Evolutionary conservation across 441 rosid species (phyloP).

Genomic region (Populus hybrid): DNA sequence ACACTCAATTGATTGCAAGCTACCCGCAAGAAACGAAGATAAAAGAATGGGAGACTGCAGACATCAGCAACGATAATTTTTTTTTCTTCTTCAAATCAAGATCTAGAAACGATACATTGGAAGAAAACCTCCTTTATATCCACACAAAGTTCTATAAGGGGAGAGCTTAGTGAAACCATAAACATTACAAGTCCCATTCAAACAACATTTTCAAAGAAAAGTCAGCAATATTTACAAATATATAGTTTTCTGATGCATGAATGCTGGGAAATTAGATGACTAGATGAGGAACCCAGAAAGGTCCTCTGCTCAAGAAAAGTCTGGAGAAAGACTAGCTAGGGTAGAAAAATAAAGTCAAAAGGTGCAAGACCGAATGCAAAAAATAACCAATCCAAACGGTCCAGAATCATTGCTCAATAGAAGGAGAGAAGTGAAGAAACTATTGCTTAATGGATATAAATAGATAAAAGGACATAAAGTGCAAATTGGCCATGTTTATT

Average conservation of each 20-base stretch:
- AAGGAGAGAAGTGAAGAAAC: neutral
- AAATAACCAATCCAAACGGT: constrained; percentile 14
- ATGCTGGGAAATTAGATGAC: neutral
- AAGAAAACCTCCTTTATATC: neutral
- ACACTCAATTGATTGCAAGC: constrained; percentile 3
- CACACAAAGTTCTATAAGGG: neutral
- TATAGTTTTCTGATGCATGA: neutral
- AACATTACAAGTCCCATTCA: constrained; percentile 1
- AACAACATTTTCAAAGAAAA: neutral
- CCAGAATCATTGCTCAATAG: constrained; percentile 12
- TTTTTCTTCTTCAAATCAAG: neutral
- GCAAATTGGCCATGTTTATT: neutral
- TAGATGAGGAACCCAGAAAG: neutral
- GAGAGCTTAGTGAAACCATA: neutral
- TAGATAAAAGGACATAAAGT: neutral
- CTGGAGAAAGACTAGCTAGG: neutral
- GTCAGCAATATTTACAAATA: neutral
- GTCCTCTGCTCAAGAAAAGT: constrained; percentile 2
- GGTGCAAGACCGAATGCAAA: constrained; percentile 3
- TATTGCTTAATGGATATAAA: neutral
- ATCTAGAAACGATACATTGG: neutral
- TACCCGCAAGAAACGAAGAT: neutral
- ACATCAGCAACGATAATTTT: neutral
- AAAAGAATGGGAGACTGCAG: neutral
- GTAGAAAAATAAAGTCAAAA: constrained; percentile 22